phyloP scores from a whole-genome alignment of 805 yeast species.

The Jamesozyma hellenica region DNA sequence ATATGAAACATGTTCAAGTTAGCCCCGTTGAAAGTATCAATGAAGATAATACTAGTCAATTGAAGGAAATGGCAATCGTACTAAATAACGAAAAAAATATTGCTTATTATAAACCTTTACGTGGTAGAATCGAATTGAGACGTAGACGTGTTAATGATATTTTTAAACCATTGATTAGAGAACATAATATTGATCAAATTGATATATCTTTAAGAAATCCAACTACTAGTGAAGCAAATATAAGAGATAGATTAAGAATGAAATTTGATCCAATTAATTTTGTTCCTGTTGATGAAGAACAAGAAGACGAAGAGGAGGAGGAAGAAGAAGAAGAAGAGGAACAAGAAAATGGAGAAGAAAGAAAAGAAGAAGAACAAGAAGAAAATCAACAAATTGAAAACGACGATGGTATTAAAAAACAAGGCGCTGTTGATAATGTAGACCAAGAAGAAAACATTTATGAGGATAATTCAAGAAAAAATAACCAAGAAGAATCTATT shows the following conservation, averaged over 20 bases:
- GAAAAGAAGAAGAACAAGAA: background rate
- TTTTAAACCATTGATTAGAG: slow-evolving; percentile 35
- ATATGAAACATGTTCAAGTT: slow-evolving; percentile 43
- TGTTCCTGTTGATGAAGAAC: slow-evolving; percentile 27
- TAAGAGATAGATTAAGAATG: slow-evolving; percentile 49
- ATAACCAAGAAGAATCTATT: background rate
- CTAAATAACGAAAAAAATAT: slow-evolving; percentile 44
- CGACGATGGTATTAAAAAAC: slow-evolving; percentile 1
- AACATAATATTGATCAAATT: slow-evolving; percentile 46
- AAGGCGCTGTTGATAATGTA: background rate
- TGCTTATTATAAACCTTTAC: slow-evolving; percentile 70
- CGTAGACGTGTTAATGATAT: slow-evolving; percentile 61
- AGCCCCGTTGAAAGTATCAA: slow-evolving; percentile 8
- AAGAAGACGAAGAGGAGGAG: slow-evolving; percentile 10
- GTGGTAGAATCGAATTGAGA: slow-evolving; percentile 70
- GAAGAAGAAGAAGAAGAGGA: slow-evolving; percentile 1
- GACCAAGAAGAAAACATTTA: background rate
- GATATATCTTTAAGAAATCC: slow-evolving; percentile 53
- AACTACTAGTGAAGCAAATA: slow-evolving; percentile 45
- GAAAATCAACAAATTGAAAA: background rate
- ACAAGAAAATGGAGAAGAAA: slow-evolving; percentile 2
- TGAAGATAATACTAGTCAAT: slow-evolving; percentile 7
- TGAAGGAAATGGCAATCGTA: slow-evolving; percentile 53
- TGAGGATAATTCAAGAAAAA: background rate
- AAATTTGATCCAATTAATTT: slow-evolving; percentile 63